Base-by-base conservation (phyloP, 2,329 filamentous ascomycete species). In the Xylaria sp. region DNA sequence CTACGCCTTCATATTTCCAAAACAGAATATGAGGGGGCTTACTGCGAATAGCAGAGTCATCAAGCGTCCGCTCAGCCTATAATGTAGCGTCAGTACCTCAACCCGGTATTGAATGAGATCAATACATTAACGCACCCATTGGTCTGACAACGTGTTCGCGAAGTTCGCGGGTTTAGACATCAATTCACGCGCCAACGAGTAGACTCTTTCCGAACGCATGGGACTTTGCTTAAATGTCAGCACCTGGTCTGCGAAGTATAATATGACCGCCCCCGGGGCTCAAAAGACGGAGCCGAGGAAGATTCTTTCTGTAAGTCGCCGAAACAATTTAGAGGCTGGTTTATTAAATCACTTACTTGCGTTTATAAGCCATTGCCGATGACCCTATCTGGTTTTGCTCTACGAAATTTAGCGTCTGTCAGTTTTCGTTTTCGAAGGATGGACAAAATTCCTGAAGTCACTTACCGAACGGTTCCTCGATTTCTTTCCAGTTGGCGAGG, bases 401-500 rank as follows among this genome's bases (percentile, higher is more conserved):
- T 75, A 91, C 90, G 1, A 89, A 89, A 78, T 91, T 89, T 3
- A 32, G 7, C 12, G 62, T 70, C 25, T 18, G 62, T 70, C 25
- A 68, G 68, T 41, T 48, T 41, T 30, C 12, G 7, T 46, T 6
- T 25, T 30, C 41, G 30, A 15, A 36, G 7, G n/a, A 32, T 32
- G 18, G n/a, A n/a, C n/a, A n/a, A n/a, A n/a, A n/a, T 32, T 30
- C 28, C 2, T 20, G n/a, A 36, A 46, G 32, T 18, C 8, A 57
- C 59, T 48, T 20, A 66, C 64, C 90, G 73, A 91, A 91, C 0
- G 90, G 90, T 79, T 92, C 90, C 77, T 97, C 94, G 66, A 96
- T 83, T 80, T 97, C 93, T 84, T 97, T 97, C 81, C 89, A 86
- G 75, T 86, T 84, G 6, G 91, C 90, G 56, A 95, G 83, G 76